These are phyloP conservation scores for Haplosporangium sp. DNA, from an alignment of 371 early-diverging fungal genomes.

Conservation along the genomic window DNA sequence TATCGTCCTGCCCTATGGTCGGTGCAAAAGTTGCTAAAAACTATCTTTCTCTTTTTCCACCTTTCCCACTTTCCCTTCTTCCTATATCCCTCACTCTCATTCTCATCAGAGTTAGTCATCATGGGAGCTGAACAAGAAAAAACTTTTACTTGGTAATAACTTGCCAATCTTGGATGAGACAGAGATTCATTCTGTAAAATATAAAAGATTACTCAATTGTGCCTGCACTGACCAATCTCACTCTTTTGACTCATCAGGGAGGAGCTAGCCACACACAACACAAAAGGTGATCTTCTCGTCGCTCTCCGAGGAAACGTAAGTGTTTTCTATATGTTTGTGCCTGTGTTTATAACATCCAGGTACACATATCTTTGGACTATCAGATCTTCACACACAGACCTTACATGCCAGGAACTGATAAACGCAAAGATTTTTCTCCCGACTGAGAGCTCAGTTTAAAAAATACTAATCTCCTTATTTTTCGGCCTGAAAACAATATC, in stretches of 20 bases:
- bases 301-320: constrained; percentile 61
- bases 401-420: background rate
- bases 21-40: too few relatives aligned
- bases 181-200: background rate
- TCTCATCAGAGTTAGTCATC: background rate
- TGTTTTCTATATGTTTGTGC: background rate
- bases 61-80: background rate
- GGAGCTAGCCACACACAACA: constrained; percentile 64
- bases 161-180: too few relatives aligned
- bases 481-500: background rate
- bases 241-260: constrained; percentile 49
- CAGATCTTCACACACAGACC: constrained; percentile 3
- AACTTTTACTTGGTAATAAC: constrained; percentile 47
- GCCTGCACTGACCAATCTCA: constrained; percentile 1
- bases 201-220: background rate
- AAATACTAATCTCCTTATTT: background rate
- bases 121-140: constrained; percentile 42
- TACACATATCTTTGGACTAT: background rate
- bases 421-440: constrained; percentile 7
- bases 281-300: constrained; percentile 57
- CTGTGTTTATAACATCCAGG: background rate
- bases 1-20: background rate
- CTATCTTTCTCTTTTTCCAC: background rate
- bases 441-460: background rate
- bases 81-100: background rate